These are phyloP conservation scores for Trichoderma oligosporum DNA, from an alignment of 2,329 filamentous ascomycete species.

Conservation along the genomic window DNA sequence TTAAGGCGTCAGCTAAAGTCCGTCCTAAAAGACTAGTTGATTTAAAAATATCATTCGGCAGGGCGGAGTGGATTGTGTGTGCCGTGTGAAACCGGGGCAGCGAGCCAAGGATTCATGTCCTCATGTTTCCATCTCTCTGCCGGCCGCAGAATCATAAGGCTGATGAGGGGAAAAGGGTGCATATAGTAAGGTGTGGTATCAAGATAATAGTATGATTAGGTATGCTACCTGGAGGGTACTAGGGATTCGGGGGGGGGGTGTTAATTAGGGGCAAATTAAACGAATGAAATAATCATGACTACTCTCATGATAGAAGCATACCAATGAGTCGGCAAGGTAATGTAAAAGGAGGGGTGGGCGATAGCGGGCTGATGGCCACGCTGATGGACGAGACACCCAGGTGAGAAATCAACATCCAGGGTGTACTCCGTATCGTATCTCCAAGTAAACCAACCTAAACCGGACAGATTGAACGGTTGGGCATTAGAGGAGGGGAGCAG, in stretches of 20 bases:
- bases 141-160: slow-evolving; percentile 5
- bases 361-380: slow-evolving; percentile 18
- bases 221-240: background rate
- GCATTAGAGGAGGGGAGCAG: background rate
- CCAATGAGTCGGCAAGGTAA: slow-evolving; percentile 4
- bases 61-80: background rate
- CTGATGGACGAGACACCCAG: slow-evolving; percentile 3
- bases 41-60: background rate
- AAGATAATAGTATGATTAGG: background rate
- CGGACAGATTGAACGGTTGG: slow-evolving; percentile 1
- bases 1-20: slow-evolving; percentile 24
- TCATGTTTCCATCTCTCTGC: background rate
- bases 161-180: background rate
- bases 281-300: background rate
- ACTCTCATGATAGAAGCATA: slow-evolving; percentile 5
- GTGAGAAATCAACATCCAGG: slow-evolving; percentile 1
- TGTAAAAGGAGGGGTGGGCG: slow-evolving; percentile 7
- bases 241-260: background rate
- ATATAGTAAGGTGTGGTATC: background rate
- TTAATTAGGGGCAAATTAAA: background rate
- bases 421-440: background rate
- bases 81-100: slow-evolving; percentile 8
- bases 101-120: slow-evolving; percentile 4
- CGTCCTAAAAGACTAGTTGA: slow-evolving; percentile 4
- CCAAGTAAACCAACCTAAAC: background rate